Conservation (phyloP, 148 eudicot species). For the Bassia scoparia region DNA sequence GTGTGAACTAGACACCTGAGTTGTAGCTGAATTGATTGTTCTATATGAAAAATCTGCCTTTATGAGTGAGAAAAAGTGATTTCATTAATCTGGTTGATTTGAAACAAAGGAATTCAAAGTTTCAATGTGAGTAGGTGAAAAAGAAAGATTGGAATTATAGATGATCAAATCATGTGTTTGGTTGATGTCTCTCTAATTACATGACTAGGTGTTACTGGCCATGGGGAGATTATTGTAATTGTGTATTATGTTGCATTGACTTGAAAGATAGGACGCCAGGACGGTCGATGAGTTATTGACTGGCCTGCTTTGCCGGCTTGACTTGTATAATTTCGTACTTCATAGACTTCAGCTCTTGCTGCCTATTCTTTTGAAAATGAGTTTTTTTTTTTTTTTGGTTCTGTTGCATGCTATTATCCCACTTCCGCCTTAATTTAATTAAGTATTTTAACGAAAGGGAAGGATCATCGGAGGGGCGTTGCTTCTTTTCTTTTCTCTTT, state of each 20-base stretch:
- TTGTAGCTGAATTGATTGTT: neutral
- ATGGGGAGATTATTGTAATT: conserved; percentile 11
- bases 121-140: conserved; percentile 16
- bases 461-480: too few species aligned
- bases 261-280: conserved; percentile 13
- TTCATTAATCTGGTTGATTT: conserved; percentile 3
- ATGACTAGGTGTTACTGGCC: conserved; percentile 11
- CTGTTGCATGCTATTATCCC: neutral
- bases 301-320: conserved; percentile 30
- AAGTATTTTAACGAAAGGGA: too few species aligned
- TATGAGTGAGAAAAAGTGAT: conserved; percentile 17
- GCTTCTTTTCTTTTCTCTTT: too few species aligned
- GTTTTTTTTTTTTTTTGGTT: neutral
- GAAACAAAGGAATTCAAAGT: conserved; percentile 18
- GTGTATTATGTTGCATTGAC: conserved; percentile 22
- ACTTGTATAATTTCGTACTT: conserved; percentile 6
- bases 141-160: neutral
- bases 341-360: conserved; percentile 20
- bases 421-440: neutral
- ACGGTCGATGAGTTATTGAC: conserved; percentile 23
- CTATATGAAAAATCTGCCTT: neutral
- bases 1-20: conserved; percentile 26
- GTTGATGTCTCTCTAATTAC: conserved; percentile 10
- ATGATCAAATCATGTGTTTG: neutral
- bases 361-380: conserved; percentile 18